These are phyloP conservation scores for Acacia melanoxylon DNA, from an alignment of 306 rosid genomes.

Conservation along the genomic window DNA sequence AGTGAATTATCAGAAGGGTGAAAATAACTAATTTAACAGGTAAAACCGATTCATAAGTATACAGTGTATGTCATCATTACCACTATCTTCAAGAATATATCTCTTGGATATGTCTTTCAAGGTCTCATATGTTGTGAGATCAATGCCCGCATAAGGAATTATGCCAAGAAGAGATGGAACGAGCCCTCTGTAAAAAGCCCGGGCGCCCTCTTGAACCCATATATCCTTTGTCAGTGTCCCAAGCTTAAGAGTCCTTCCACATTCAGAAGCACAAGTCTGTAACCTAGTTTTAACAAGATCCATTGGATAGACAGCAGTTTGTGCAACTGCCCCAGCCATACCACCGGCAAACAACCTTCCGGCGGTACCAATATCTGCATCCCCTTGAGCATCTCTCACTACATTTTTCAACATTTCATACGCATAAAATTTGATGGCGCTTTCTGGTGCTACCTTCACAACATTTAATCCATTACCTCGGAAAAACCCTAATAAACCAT, in stretches of 20 bases:
- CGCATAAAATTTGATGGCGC: conserved; percentile 55
- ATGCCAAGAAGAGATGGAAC: conserved; percentile 59
- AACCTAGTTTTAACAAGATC: conserved; percentile 60
- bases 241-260: conserved; percentile 49
- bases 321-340: conserved; percentile 59
- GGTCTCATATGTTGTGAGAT: conserved; percentile 60
- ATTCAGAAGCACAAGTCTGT: conserved; percentile 51
- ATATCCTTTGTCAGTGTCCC: conserved; percentile 47
- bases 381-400: conserved; percentile 32
- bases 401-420: conserved; percentile 54
- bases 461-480: conserved; percentile 60
- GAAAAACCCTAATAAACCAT: conserved; percentile 55
- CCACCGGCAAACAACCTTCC: conserved; percentile 60
- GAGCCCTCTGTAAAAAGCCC: conserved; percentile 57
- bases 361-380: conserved; percentile 43
- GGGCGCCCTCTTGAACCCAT: conserved; percentile 62
- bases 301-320: conserved; percentile 48
- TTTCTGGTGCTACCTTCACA: conserved; percentile 60
- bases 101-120: conserved; percentile 49
- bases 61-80: conserved; percentile 35
- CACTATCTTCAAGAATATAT: conserved; percentile 48
- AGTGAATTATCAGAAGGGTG: not conserved
- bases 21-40: not conserved
- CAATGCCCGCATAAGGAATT: conserved; percentile 63
- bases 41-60: not conserved